Evolutionary conservation across 495 filamentous ascomycete genomes (phyloP).

Genomic region (Hypoxylon trugodes): DNA sequence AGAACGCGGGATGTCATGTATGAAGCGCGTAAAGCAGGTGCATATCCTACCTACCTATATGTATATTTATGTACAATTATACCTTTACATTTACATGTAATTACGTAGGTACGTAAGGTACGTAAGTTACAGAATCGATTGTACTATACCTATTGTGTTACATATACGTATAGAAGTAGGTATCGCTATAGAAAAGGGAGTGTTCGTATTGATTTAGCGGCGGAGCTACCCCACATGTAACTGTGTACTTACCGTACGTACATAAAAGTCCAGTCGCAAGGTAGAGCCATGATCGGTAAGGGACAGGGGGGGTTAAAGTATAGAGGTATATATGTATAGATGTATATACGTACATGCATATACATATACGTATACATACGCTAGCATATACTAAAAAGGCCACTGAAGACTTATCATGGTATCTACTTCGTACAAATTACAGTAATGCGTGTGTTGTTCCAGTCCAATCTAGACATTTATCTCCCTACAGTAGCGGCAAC

Average conservation of each 20-base stretch:
- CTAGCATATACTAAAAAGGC: too few relatives aligned
- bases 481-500: slow-evolving; percentile 23
- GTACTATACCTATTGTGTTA: slow-evolving; percentile 24
- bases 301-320: slow-evolving; percentile 4
- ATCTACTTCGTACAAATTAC: too few relatives aligned
- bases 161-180: not conserved
- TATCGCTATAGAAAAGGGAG: not conserved
- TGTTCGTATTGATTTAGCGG: slow-evolving; percentile 22
- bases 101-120: too few relatives aligned
- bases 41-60: not conserved
- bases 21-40: slow-evolving; percentile 21
- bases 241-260: not conserved
- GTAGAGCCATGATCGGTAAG: slow-evolving; percentile 25
- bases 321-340: not conserved
- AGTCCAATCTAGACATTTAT: slow-evolving; percentile 15
- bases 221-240: slow-evolving; percentile 12
- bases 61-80: slow-evolving; percentile 11
- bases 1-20: slow-evolving; percentile 34
- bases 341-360: slow-evolving; percentile 1
- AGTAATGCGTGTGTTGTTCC: slow-evolving; percentile 25
- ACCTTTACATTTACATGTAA: too few relatives aligned
- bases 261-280: not conserved
- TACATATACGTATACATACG: too few relatives aligned
- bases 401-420: too few relatives aligned
- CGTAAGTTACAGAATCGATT: too few relatives aligned